These are phyloP conservation scores for Lavandula angustifolia DNA, from an alignment of 257 asterid species.

Conservation along the genomic window DNA sequence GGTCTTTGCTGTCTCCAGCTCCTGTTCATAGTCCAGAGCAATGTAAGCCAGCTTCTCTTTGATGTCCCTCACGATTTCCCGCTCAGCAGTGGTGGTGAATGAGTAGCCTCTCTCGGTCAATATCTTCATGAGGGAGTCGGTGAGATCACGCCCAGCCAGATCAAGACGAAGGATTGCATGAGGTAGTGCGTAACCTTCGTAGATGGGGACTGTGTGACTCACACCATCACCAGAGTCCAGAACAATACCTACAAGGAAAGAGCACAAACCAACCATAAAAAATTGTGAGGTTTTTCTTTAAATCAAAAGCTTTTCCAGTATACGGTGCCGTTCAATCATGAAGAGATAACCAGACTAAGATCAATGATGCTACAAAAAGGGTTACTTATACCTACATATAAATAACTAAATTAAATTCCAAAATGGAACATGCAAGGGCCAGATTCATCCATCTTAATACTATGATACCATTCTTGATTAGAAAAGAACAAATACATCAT, in stretches of 20 bases:
- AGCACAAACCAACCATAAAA: neutral
- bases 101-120: conserved; percentile 72
- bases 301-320: no score
- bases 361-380: conserved; percentile 3
- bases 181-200: conserved; percentile 81
- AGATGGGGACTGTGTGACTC: conserved; percentile 82
- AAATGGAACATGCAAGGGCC: neutral
- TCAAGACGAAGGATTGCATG: conserved; percentile 82
- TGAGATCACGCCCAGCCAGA: conserved; percentile 79
- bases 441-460: neutral
- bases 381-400: neutral
- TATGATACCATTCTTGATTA: neutral
- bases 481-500: neutral
- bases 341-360: neutral
- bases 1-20: conserved; percentile 63
- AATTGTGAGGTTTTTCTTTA: no score
- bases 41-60: conserved; percentile 83
- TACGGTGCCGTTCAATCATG: neutral
- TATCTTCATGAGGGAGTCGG: conserved; percentile 72
- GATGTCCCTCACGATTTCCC: conserved; percentile 79
- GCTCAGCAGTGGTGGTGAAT: conserved; percentile 75
- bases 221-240: conserved; percentile 88
- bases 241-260: conserved; percentile 56
- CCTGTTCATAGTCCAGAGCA: conserved; percentile 78
- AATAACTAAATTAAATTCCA: neutral